These are phyloP conservation scores for Salix viminalis DNA, from an alignment of 345 rosid species.

Conservation along the genomic window DNA sequence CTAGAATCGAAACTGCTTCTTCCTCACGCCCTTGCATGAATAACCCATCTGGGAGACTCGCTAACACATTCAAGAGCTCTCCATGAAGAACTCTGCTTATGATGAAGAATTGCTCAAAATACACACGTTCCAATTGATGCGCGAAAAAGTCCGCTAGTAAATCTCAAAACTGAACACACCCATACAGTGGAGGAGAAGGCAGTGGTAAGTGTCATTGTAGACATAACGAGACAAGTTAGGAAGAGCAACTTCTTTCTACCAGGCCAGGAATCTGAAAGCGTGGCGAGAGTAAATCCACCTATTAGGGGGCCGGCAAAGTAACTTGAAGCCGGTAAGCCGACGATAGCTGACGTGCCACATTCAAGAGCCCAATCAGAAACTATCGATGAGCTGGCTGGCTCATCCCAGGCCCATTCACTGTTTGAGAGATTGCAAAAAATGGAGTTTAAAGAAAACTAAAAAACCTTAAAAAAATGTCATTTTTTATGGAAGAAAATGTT, in stretches of 20 bases:
- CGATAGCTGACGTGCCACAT: slow-evolving; percentile 11
- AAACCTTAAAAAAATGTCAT: too few relatives aligned
- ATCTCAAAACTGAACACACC: slow-evolving; percentile 31
- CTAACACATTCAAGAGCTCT: background rate
- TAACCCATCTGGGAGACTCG: slow-evolving; percentile 26
- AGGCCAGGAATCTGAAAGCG: slow-evolving; percentile 28
- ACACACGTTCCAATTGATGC: slow-evolving; percentile 28
- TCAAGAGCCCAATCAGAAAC: slow-evolving; percentile 26
- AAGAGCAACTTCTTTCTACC: slow-evolving; percentile 41
- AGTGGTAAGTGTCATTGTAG: slow-evolving; percentile 26
- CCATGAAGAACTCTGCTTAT: slow-evolving; percentile 9
- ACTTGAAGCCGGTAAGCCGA: slow-evolving; percentile 18
- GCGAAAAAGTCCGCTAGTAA: slow-evolving; percentile 31
- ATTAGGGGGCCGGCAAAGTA: slow-evolving; percentile 30
- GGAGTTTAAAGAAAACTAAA: background rate
- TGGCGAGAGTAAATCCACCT: slow-evolving; percentile 30
- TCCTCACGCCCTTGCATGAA: slow-evolving; percentile 6
- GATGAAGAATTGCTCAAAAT: too few relatives aligned
- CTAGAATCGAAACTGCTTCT: slow-evolving; percentile 50
- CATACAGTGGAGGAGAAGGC: slow-evolving; percentile 32
- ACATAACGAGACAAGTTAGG: slow-evolving; percentile 30
- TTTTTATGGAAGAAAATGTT: too few relatives aligned
- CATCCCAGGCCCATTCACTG: slow-evolving; percentile 14
- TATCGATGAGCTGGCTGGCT: slow-evolving; percentile 1
- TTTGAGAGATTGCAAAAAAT: background rate